Percentiles rank a stretch among this genome's conserved stretches.
These are phyloP conservation scores for Syzygium aqueum DNA, from an alignment of 345 rosid genomes.

Conservation along the genomic window DNA sequence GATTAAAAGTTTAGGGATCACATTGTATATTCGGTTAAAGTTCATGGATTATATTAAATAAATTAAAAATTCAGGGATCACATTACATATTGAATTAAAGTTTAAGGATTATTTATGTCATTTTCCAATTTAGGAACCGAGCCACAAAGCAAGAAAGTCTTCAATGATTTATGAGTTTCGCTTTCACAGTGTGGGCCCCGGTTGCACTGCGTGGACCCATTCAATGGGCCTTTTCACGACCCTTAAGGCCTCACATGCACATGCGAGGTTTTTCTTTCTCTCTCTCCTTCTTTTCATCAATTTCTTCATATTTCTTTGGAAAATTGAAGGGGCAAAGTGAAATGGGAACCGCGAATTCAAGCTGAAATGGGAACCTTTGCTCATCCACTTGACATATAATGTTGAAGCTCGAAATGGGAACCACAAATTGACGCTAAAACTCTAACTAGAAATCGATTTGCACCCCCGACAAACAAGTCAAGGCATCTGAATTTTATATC, in stretches of 20 bases:
- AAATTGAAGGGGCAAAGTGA: not conserved
- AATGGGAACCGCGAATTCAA: not conserved
- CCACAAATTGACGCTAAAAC: not conserved
- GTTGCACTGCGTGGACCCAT: not conserved
- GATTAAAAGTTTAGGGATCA: no score
- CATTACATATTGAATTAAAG: no score
- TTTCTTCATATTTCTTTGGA: not conserved
- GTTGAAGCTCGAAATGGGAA: not conserved
- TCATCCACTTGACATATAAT: not conserved
- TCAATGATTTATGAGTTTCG: not conserved
- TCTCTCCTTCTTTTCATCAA: not conserved
- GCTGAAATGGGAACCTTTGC: not conserved
- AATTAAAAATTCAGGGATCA: no score
- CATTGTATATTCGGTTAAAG: no score
- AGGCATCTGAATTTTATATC: accelerated
- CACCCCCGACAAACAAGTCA: accelerated
- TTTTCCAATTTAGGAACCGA: no score
- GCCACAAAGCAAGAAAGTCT: not conserved
- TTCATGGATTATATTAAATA: no score
- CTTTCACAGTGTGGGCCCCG: not conserved
- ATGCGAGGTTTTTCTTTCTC: not conserved
- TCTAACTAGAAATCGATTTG: not conserved
- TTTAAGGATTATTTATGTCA: no score
- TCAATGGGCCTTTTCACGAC: not conserved
- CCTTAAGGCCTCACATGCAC: not conserved